Base-by-base conservation (phyloP, 306 rosid species). In the Amphicarpaea edgeworthii region DNA sequence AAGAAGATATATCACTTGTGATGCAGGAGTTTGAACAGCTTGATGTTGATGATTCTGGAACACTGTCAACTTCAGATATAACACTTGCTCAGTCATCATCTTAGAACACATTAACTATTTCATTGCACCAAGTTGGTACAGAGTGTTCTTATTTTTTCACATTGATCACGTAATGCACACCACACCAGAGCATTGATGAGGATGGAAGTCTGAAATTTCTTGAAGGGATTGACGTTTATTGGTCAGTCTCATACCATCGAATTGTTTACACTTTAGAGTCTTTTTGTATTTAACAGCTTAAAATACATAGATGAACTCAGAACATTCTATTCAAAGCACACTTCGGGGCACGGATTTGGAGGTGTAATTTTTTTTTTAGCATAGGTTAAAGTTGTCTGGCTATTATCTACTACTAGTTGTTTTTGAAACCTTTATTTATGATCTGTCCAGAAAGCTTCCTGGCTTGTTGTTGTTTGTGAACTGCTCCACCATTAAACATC, bases 31-130 rank as follows among this genome's bases (percentile, higher is more conserved):
- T 95, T 82, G 91, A 95, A 66, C 75, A 86, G 70, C 93, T 95
- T 68, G 98, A 95, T 70, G 87, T 92, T 81, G 99, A 95, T 86
- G 90, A 90, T 45, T 92, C 97, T 6, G 99, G 99, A 70, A 82
- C 93, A 6, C 65, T 95, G 49, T 79, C 97, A 4, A 3, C 0
- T 30, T 86, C 92, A 23, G 99, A 95, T 68, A 75, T 95, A 79
- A 54, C 37, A 15, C 88, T 89, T 80, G 91, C 93, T 78, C 96
- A 90, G 58, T 73, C 87, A 64, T 78, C 88, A 64, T 78, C 88
- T 75, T 71, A 73, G 51, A 69, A 7, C 20, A 50, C 46, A 40
- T n/a, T 51, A 16, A n/a, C n/a, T n/a, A n/a, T n/a, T n/a, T n/a
- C 26, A 54, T 34, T 14, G 21, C 62, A 19, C 43, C 46, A 34